Base-by-base conservation (phyloP, 805 yeast genomes). In the Clavispora fructus region DNA sequence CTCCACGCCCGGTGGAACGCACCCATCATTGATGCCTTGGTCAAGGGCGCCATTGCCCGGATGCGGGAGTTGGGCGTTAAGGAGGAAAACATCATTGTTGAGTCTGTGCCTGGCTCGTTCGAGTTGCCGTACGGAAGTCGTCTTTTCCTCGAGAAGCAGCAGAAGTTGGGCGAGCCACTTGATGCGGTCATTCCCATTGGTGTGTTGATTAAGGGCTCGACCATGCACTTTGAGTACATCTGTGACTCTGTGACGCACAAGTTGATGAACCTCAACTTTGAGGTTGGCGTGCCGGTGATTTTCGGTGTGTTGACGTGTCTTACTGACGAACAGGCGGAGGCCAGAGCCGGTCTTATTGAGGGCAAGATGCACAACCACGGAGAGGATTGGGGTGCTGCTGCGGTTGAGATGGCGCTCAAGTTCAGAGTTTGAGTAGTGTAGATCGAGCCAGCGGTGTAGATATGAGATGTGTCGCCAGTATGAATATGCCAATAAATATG, bases 321-420 rank as follows among this genome's bases (percentile, higher is more conserved):
- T 57, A 91, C 96, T 27, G 96, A 90, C 56, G 91, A 86, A 59
- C 99, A 94, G 71, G 99, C 98, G 12, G 78, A 84, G 55, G 82
- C 83, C 17, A 83, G 99, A 68, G 96, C 98, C 11, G 99, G 98
- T 25, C 71, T 92, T 51, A 65, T 74, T 35, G 68, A 68, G 28
- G 89, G 85, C 47, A 82, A 82, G 56, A 79, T 83, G 82, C 98
- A 94, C 67, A 92, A 92, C 73, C 99, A 94, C 61, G 99, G 99
- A 53, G 88, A 79, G 61, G 99, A 94, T 66, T 92, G 99, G 99
- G 99, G 96, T 56, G 91, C 95, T 31, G 97, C 97, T 45, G 99
- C 99, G 13, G 96, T 94, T 26, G 99, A 92, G 72, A 92, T 94
- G 98, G 56, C 69, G 10, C 48, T 64, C 35, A 71, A 71, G 53